phyloP scores from a whole-genome alignment of 2,329 filamentous ascomycete species.

The Cercospora berteroae region DNA sequence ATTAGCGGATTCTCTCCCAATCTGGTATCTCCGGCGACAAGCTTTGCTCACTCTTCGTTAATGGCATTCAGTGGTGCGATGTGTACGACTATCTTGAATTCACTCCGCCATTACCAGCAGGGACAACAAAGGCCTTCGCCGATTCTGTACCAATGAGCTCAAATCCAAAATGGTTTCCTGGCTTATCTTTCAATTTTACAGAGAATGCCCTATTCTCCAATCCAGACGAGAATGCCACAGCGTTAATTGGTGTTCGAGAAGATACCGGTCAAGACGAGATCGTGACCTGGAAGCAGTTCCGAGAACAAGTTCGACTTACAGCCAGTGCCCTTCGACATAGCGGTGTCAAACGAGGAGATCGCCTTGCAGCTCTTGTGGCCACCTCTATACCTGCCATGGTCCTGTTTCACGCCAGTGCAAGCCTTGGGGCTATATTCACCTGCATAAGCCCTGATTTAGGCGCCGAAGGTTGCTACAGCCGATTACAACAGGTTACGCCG shows the following conservation, averaged over 20 bases:
- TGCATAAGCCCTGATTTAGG: slow-evolving; percentile 48
- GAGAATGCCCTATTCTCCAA: slow-evolving; percentile 44
- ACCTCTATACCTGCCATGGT: slow-evolving; percentile 46
- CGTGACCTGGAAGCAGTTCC: slow-evolving; percentile 43
- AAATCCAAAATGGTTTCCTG: slow-evolving; percentile 43
- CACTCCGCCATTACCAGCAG: slow-evolving; percentile 37
- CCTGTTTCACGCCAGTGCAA: slow-evolving; percentile 42
- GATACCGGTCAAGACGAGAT: slow-evolving; percentile 39
- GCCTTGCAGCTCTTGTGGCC: slow-evolving; percentile 44
- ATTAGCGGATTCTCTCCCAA: not conserved
- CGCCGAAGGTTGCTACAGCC: slow-evolving; percentile 38
- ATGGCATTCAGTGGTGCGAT: slow-evolving; percentile 38
- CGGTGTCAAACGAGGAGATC: slow-evolving; percentile 42
- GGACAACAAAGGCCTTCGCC: slow-evolving; percentile 41
- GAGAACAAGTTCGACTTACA: slow-evolving; percentile 41
- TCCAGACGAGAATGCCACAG: slow-evolving; percentile 37
- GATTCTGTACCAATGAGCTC: slow-evolving; percentile 38
- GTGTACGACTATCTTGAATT: slow-evolving; percentile 43
- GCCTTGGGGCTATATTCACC: slow-evolving; percentile 47
- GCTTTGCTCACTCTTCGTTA: not conserved
- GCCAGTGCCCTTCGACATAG: slow-evolving; percentile 41
- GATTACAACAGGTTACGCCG: slow-evolving; percentile 44
- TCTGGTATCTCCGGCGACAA: not conserved
- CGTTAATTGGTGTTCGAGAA: slow-evolving; percentile 44
- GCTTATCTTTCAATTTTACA: slow-evolving; percentile 42